Conservation (phyloP, 192 early-diverging fungal genomes). For the Backusella luteola region DNA sequence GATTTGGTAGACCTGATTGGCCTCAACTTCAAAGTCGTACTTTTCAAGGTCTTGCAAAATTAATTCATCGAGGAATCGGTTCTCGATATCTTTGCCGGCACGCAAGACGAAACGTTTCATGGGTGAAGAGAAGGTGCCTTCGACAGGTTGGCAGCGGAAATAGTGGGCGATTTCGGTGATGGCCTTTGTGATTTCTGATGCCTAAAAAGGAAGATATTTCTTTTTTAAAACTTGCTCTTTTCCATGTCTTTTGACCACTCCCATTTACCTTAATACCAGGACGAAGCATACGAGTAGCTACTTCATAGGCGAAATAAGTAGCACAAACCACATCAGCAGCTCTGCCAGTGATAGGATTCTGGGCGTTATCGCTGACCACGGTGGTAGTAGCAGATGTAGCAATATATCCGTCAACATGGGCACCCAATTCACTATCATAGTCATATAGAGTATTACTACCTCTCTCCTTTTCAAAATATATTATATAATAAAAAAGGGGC, state of each 20-base stretch:
- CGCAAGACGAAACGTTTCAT: conserved; percentile 76
- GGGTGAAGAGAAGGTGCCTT: conserved; percentile 63
- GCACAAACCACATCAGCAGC: conserved; percentile 52
- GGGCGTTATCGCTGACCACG: conserved; percentile 63
- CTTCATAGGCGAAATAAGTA: conserved; percentile 81
- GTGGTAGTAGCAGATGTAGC: conserved; percentile 81
- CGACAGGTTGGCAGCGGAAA: conserved; percentile 69
- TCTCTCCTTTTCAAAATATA: background rate
- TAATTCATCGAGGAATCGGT: conserved; percentile 57
- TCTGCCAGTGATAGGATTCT: conserved; percentile 49
- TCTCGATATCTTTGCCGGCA: conserved; percentile 59
- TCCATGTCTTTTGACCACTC: background rate
- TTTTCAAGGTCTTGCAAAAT: conserved; percentile 38
- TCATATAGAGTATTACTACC: background rate
- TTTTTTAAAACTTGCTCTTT: background rate
- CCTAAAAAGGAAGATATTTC: conserved; percentile 16
- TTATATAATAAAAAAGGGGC: background rate
- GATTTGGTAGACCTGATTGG: conserved; percentile 71
- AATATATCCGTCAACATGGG: conserved; percentile 92
- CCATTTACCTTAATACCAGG: conserved; percentile 61
- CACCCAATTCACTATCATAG: conserved; percentile 69
- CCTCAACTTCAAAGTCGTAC: conserved; percentile 66
- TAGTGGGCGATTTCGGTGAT: conserved; percentile 55
- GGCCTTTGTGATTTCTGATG: conserved; percentile 55
- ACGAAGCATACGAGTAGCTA: conserved; percentile 73